Evolutionary conservation across 2,329 filamentous ascomycete genomes (phyloP), one percentile per base, ranked within the genome.

Genomic region (Colletotrichum lentis): DNA sequence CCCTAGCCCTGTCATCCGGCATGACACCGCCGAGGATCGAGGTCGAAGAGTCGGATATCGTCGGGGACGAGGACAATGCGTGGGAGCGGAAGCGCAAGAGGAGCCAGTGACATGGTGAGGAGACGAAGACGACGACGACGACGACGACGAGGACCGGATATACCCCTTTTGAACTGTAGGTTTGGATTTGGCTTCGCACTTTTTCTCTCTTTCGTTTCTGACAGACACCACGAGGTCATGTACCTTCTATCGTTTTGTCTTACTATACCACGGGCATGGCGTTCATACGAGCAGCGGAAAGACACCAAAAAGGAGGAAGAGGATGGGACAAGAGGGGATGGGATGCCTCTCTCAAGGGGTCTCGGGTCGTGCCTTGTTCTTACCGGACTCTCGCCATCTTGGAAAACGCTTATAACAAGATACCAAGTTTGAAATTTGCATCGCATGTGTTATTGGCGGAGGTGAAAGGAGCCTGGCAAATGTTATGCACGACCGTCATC

Each of bases 41-140:
- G 72, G 43, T 71, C 63, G 37, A 70, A 71, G 63, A 72, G 68
- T 60, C 62, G 53, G 68, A 71, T 47, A 76, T 74, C 20, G 64
- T 72, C 18, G 71, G 20, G 8, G 43, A 74, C 12, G 72, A 62
- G 27, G 73, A 41, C 14, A 76, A 77, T 57, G 54, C 75, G 52
- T 67, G 69, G 24, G 73, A 77, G 64, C 71, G 74, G n/a, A 74
- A 70, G 58, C 74, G 76, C 74, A 73, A 65, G 57, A 62, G 54
- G 44, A 69, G 62, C 16, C 62, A 53, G 31, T 69, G 22, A 49
- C 56, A 4, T 11, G 5, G 14, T 3, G 20, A 16, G n/a, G 6
- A 27, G 12, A 44, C 16, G 47, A 44, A 20, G 53, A 49, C 47
- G 35, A 60, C 35, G 50, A 61, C 61, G n/a, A n/a, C n/a, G n/a